These are phyloP conservation scores for Takakia lepidozioides DNA, from an alignment of 225 moss, liverwort and hornwort genomes.

Conservation along the genomic window DNA sequence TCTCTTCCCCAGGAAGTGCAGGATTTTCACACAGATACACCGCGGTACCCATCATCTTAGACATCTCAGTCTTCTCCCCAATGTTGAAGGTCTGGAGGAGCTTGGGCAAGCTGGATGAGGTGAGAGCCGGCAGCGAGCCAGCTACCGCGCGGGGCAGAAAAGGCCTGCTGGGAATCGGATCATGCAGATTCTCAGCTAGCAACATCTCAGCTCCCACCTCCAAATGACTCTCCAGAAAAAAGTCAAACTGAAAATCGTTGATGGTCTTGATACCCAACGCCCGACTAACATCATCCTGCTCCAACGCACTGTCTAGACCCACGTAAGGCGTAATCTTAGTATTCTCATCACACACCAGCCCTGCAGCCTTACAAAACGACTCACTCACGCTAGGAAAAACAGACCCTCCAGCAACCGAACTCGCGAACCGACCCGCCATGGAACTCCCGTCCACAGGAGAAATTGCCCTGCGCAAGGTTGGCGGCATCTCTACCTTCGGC, in stretches of 20 bases:
- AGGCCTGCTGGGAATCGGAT: slow-evolving; percentile 29
- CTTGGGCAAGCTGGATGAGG: slow-evolving; percentile 21
- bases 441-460: slow-evolving; percentile 20
- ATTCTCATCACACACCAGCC: slow-evolving; percentile 24
- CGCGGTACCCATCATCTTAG: slow-evolving; percentile 40
- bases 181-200: slow-evolving; percentile 22
- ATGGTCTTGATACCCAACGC: slow-evolving; percentile 28
- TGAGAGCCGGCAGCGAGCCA: slow-evolving; percentile 14
- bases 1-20: slow-evolving; percentile 29
- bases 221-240: slow-evolving; percentile 27
- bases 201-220: slow-evolving; percentile 14
- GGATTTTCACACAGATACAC: slow-evolving; percentile 32
- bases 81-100: slow-evolving; percentile 32
- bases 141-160: slow-evolving; percentile 33
- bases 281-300: neutral
- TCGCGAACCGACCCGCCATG: slow-evolving; percentile 19
- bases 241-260: slow-evolving; percentile 53
- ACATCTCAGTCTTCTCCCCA: slow-evolving; percentile 15
- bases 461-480: slow-evolving; percentile 7
- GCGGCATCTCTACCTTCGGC: too few relatives aligned
- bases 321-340: slow-evolving; percentile 21
- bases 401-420: slow-evolving; percentile 21
- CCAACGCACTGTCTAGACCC: neutral
- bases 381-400: slow-evolving; percentile 28
- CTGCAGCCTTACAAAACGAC: slow-evolving; percentile 23